Evolutionary conservation across 306 rosid genomes (phyloP).

Genomic region (Arachis stenosperma): DNA sequence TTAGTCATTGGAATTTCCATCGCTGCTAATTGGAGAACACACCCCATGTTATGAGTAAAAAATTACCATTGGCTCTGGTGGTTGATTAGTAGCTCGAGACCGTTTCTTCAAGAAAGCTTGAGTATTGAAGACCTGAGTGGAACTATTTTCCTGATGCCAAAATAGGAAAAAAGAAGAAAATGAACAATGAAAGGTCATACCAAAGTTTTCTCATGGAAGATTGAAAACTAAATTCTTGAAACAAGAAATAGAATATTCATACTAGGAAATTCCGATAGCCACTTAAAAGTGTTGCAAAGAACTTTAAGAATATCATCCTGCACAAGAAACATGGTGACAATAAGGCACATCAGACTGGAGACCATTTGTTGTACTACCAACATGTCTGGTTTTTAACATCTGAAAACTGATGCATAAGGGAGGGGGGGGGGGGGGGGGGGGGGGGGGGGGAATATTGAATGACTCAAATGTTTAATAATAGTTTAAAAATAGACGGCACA

Average conservation of each 20-base stretch:
- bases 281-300: conserved; percentile 91
- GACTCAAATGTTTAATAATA: conserved; percentile 18
- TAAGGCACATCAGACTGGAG: conserved; percentile 35
- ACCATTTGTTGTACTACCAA: conserved; percentile 18
- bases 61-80: conserved; percentile 89
- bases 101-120: conserved; percentile 94
- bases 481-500: conserved; percentile 25
- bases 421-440: background rate
- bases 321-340: conserved; percentile 41
- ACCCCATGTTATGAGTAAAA: conserved; percentile 37
- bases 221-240: conserved; percentile 32
- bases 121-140: conserved; percentile 74
- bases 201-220: conserved; percentile 20
- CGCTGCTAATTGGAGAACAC: conserved; percentile 36
- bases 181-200: conserved; percentile 26
- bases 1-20: conserved; percentile 27
- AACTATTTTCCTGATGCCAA: conserved; percentile 75
- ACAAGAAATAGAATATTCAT: conserved; percentile 49
- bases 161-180: background rate
- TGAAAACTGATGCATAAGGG: conserved; percentile 25
- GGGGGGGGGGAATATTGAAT: background rate
- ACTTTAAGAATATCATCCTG: conserved; percentile 94
- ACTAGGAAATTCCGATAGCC: conserved; percentile 97
- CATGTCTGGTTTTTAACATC: conserved; percentile 21
- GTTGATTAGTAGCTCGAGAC: conserved; percentile 85